A percentile compares a stretch with the other conserved stretches of the same genome.
Conservation (phyloP, 768 basidiomycete species). For the Suillus paluster region DNA sequence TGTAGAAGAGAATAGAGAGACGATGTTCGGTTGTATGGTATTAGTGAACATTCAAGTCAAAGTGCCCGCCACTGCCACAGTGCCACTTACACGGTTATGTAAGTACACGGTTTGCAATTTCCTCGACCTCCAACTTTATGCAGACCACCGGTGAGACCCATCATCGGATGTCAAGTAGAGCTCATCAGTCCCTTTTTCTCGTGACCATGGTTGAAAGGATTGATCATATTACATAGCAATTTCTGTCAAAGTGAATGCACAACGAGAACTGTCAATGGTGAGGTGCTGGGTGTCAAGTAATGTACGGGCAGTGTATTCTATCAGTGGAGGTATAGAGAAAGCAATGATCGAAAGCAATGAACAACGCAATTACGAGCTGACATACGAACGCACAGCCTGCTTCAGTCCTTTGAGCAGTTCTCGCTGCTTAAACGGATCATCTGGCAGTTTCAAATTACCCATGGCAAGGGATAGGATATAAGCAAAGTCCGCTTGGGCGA, state of each 20-base stretch:
- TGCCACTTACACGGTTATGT: too few relatives aligned
- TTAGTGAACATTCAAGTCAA: constrained; percentile 54
- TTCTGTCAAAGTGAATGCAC: not conserved
- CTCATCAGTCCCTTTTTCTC: too few relatives aligned
- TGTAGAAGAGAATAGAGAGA: constrained; percentile 82
- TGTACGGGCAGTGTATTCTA: not conserved
- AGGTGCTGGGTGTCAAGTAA: not conserved
- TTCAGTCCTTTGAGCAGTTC: constrained; percentile 62
- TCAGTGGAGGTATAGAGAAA: not conserved
- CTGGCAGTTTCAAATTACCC: constrained; percentile 55
- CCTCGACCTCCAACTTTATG: too few relatives aligned
- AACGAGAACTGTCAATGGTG: not conserved
- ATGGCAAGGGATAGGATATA: constrained; percentile 70
- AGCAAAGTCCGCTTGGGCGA: constrained; percentile 88
- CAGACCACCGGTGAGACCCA: too few relatives aligned
- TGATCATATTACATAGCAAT: not conserved
- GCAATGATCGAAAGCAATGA: not conserved
- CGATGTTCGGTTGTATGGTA: constrained; percentile 59
- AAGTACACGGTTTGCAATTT: too few relatives aligned
- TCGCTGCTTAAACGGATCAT: constrained; percentile 53
- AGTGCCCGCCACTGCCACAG: not conserved
- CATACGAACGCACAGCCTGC: constrained; percentile 37
- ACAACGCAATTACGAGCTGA: not conserved
- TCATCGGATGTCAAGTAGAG: too few relatives aligned
- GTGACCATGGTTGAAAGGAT: too few relatives aligned